Base-by-base conservation (phyloP, 257 asterid genomes). In the Anisodus tanguticus region DNA sequence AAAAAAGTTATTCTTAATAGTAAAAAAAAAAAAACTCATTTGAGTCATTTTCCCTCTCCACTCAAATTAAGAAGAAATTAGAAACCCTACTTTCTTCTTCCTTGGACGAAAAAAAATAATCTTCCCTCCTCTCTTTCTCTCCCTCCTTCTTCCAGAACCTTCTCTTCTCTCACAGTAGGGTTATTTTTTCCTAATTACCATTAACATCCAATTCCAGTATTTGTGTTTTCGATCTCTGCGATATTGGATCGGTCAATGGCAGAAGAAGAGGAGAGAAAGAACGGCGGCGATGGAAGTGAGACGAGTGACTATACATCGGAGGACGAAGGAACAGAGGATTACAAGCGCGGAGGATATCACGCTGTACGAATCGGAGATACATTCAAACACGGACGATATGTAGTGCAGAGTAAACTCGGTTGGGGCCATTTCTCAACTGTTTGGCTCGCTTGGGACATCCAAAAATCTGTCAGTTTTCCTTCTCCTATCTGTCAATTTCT, bases 381-480 rank as follows among this genome's bases (percentile, higher is more conserved):
- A 5, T 95, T 94, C 84, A 95, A 94, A 81, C 96, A 94, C 70
- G 96, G 97, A 2, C 90, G 98, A 86, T 95, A 93, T 81, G 96
- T 93, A 60, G 97, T 94, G 84, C 99, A 95, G 91, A 90, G 91
- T 88, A 95, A 95, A 90, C 98, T 95, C 41, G 99, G 99, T 5
- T 95, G 99, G 99, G 99, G 99, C 13, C 99, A 95, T 86, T 95
- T 95, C 88, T 95, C 99, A 77, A 95, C 99, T 70, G 99, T 95
- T 37, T 95, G 99, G 99, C 93, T 95, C 19, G 98, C 98, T 84
- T 95, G 99, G 99, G 99, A 95, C 79, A 87, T 91, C 82, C 93
- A 88, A 2, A 93, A 92, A 88, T 94, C 97, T 59, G 78, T 69
- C 8, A 69, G 78, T 69, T 39, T 69, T 69, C 9, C 2, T 31